A percentile compares a stretch with the other conserved stretches of the same genome.
These are phyloP conservation scores for Penicillium daleae DNA, from an alignment of 495 filamentous ascomycete species.

Conservation along the genomic window DNA sequence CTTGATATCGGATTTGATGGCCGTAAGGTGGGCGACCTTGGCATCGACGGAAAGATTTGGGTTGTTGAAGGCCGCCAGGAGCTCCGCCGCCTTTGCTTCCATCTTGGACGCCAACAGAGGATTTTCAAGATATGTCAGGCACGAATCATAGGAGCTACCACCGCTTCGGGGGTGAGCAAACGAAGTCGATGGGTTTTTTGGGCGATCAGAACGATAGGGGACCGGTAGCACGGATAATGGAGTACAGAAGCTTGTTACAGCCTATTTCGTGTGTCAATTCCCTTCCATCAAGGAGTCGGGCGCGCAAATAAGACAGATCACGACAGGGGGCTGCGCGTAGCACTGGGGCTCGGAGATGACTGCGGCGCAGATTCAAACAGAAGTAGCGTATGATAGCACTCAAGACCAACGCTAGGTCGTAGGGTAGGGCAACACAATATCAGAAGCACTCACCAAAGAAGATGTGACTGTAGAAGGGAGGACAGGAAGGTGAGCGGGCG, in stretches of 20 bases:
- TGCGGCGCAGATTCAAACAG: neutral
- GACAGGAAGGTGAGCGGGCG: slow-evolving; percentile 7
- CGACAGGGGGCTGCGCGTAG: neutral
- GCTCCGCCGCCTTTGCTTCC: slow-evolving; percentile 55
- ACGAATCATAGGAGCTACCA: slow-evolving; percentile 22
- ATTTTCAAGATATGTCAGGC: slow-evolving; percentile 17
- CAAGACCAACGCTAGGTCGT: neutral
- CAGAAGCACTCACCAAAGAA: slow-evolving; percentile 12
- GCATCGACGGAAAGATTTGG: slow-evolving; percentile 67
- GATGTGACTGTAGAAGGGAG: neutral
- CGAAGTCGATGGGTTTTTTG: slow-evolving; percentile 3
- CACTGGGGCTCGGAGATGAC: neutral
- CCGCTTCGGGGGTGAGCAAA: slow-evolving; percentile 15
- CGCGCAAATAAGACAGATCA: neutral
- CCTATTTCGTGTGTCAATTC: neutral
- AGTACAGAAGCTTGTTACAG: neutral
- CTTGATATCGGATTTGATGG: slow-evolving; percentile 84
- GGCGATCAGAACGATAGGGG: slow-evolving; percentile 7
- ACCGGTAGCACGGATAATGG: neutral
- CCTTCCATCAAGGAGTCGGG: neutral
- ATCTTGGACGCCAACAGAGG: slow-evolving; percentile 31
- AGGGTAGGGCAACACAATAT: neutral
- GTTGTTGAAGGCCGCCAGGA: slow-evolving; percentile 68
- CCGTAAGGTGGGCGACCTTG: slow-evolving; percentile 70
- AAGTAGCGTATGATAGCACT: neutral